Percentiles rank a stretch among this genome's conserved stretches.
Conservation (phyloP, 805 yeast genomes). For the Metschnikowia koreensis region DNA sequence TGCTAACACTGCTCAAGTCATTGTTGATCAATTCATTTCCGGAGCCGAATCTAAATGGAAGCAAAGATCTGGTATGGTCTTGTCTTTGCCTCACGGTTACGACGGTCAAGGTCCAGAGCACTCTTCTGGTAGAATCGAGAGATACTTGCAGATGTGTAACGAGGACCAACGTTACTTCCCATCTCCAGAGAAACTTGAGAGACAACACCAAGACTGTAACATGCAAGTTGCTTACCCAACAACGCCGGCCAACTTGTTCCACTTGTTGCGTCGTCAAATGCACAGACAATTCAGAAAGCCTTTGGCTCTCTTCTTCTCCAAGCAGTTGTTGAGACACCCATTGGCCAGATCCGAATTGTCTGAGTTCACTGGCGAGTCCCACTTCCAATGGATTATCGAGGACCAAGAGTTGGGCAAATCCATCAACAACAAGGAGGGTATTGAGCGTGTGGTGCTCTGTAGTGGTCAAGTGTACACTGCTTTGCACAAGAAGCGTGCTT, state of each 20-base stretch:
- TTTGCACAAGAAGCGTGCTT: conserved; percentile 82
- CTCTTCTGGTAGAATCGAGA: conserved; percentile 95
- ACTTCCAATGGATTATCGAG: conserved; percentile 95
- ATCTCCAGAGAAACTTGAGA: conserved; percentile 75
- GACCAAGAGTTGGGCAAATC: conserved; percentile 82
- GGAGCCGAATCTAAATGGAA: conserved; percentile 98
- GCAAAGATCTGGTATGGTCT: conserved; percentile 94
- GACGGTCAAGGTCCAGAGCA: conserved; percentile 99
- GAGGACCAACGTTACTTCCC: conserved; percentile 97
- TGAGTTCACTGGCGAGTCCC: conserved; percentile 89
- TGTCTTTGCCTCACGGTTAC: conserved; percentile 97
- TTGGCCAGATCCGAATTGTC: conserved; percentile 81
- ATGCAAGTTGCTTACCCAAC: conserved; percentile 98
- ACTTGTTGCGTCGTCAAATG: conserved; percentile 96
- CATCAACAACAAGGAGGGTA: conserved; percentile 74
- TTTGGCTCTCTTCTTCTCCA: conserved; percentile 82
- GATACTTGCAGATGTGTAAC: conserved; percentile 92
- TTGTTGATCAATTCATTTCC: conserved; percentile 93
- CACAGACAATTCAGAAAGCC: conserved; percentile 98
- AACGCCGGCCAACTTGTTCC: conserved; percentile 96
- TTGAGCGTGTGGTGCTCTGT: conserved; percentile 80
- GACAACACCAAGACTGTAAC: conserved; percentile 99
- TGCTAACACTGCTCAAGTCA: conserved; percentile 98
- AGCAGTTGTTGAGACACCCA: conserved; percentile 86
- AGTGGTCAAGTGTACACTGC: conserved; percentile 96